Evolutionary conservation across 257 asterid species (phyloP), one percentile per base, ranked within the genome.

Genomic region (Nicotiana knightiana): DNA sequence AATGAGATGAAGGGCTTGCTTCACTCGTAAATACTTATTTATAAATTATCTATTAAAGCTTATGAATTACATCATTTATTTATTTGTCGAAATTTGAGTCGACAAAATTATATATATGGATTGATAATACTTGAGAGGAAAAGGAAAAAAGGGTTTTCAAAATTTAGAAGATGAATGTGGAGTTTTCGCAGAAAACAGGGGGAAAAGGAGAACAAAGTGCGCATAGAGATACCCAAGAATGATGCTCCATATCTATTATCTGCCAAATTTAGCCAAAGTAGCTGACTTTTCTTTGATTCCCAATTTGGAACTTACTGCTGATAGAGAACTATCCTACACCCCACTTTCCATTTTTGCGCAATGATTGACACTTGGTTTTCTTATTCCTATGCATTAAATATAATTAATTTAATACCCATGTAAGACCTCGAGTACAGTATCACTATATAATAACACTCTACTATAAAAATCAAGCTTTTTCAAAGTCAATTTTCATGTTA

Each of bases 261-360:
- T 61, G 73, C 87, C 86, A 82, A 66, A 63, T 26, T 79, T 81
- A 16, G 77, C 84, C 86, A 30, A 33, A 81, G 77, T 66, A 43
- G 64, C 55, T 17, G 24, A 79, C 65, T 58, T 32, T 37, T 6
- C 67, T 76, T 30, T 37, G 81, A 75, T 79, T 76, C 82, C 78
- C 33, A 2, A 10, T 83, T 75, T 71, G 81, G 80, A 81, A 67
- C 21, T 54, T 73, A 63, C 12, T 43, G 3, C 58, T 61, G 6
- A 76, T 37, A 18, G 6, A 68, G 28, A 18, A 68, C 54, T 10
- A 68, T 18, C 54, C 6, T 77, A 77, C 13, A 21, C 57, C 12
- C n/a, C 58, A 10, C 57, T 68, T 1, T 10, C 11, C 55, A 39
- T 10, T 66, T 67, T 37, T 18, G 73, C 35, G 43, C 78, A 43